phyloP scores from a whole-genome alignment of 176 grass and related monocot genomes.

The Cenchrus fungigraminus region DNA sequence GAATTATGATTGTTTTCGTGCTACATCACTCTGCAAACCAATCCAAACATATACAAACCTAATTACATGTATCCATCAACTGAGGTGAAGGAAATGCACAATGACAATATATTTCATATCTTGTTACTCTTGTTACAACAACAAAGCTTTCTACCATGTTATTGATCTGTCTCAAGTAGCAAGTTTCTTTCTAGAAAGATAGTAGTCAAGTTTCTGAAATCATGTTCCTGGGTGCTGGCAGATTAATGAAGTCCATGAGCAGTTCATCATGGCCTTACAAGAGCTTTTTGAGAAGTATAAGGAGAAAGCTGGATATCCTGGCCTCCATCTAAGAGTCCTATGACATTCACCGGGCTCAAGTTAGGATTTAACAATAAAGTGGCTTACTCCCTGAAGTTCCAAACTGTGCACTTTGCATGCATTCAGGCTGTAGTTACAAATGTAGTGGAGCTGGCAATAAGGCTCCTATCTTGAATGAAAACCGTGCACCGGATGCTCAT shows the following conservation, averaged over 20 bases:
- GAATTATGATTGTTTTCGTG: neutral
- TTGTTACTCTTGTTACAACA: neutral
- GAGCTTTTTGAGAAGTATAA: constrained; percentile 87
- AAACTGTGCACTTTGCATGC: neutral
- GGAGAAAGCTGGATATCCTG: constrained; percentile 57
- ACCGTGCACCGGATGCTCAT: constrained; percentile 2
- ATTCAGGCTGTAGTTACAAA: neutral
- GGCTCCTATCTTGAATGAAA: neutral
- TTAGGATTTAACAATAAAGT: constrained; percentile 35
- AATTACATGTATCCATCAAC: neutral
- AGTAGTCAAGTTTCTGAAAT: neutral
- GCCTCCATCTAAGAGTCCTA: constrained; percentile 71
- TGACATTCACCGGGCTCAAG: constrained; percentile 31
- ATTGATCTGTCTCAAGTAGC: too few relatives aligned
- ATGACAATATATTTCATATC: neutral
- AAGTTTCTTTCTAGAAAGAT: too few relatives aligned
- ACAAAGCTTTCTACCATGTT: neutral
- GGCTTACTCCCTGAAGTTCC: neutral
- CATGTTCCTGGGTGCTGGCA: constrained; percentile 36
- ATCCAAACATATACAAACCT: neutral
- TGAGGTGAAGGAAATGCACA: neutral
- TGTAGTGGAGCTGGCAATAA: neutral
- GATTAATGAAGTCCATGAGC: constrained; percentile 83
- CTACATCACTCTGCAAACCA: neutral
- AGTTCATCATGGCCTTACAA: constrained; percentile 64